These are phyloP conservation scores for Tilletiopsis washingtonensis DNA, from an alignment of 1,284 basidiomycete genomes.

Conservation along the genomic window DNA sequence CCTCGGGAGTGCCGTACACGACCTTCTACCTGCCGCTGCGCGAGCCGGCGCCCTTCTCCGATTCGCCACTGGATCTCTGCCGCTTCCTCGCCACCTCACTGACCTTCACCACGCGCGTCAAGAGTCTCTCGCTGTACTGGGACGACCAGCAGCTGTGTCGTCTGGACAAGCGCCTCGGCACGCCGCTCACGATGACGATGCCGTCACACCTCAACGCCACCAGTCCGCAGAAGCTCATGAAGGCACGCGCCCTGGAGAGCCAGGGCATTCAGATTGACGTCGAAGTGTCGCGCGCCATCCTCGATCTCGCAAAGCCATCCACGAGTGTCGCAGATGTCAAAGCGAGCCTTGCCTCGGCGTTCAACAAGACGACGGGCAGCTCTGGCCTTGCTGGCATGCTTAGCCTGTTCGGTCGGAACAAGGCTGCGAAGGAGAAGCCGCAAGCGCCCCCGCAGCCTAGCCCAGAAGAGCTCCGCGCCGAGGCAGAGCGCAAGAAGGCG, in stretches of 20 bases:
- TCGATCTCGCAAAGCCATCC: conserved; percentile 57
- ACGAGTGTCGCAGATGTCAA: conserved; percentile 29
- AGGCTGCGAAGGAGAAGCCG: conserved; percentile 17
- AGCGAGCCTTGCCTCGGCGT: conserved; percentile 25
- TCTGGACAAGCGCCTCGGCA: conserved; percentile 61
- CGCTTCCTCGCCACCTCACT: conserved; percentile 86
- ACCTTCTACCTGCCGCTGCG: conserved; percentile 83
- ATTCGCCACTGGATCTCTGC: conserved; percentile 70
- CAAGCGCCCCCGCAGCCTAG: too few relatives aligned
- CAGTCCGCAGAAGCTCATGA: conserved; percentile 58
- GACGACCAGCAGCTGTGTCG: conserved; percentile 69
- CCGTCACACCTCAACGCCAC: conserved; percentile 53
- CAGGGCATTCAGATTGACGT: conserved; percentile 74
- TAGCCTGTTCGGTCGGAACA: conserved; percentile 47
- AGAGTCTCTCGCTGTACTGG: conserved; percentile 55
- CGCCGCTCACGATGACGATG: conserved; percentile 57
- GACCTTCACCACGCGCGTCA: conserved; percentile 82
- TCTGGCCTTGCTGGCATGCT: conserved; percentile 45
- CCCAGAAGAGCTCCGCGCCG: too few relatives aligned
- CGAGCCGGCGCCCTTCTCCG: conserved; percentile 72
- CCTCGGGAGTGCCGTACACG: conserved; percentile 61
- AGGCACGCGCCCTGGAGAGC: conserved; percentile 58
- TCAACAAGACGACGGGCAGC: conserved; percentile 37
- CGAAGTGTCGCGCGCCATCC: conserved; percentile 70
- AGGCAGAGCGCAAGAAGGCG: conserved; percentile 3